phyloP scores from a whole-genome alignment of 306 rosid genomes.

The Albizia julibrissin region DNA sequence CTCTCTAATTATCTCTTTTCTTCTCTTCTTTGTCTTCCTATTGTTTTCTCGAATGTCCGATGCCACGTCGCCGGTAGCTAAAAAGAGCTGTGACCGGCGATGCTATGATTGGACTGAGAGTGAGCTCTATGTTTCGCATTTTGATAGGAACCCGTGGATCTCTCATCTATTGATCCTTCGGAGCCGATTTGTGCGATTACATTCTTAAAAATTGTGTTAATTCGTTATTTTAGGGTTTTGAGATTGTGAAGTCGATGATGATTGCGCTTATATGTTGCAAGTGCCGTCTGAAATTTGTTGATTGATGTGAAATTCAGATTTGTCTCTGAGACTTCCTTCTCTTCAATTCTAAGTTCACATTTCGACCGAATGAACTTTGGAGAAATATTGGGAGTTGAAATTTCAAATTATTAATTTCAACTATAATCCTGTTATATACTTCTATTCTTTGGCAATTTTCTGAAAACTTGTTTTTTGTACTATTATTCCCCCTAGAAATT shows the following conservation, averaged over 20 bases:
- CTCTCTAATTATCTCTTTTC: too few relatives aligned
- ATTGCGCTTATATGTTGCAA: background rate
- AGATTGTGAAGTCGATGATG: conserved; percentile 15
- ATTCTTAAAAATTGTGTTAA: background rate
- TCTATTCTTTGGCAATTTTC: too few relatives aligned
- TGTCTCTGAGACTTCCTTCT: background rate
- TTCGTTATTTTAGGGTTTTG: background rate
- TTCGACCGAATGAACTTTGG: too few relatives aligned
- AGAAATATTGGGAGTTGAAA: too few relatives aligned
- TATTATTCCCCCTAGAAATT: too few relatives aligned
- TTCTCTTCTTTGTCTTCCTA: too few relatives aligned
- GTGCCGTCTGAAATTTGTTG: conserved; percentile 8
- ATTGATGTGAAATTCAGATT: background rate
- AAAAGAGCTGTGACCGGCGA: background rate
- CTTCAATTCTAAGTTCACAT: background rate
- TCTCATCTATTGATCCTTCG: background rate
- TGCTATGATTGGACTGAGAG: conserved; percentile 16
- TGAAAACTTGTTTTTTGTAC: too few relatives aligned
- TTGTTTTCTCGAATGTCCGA: background rate
- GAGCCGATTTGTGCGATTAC: conserved; percentile 8
- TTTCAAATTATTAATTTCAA: too few relatives aligned
- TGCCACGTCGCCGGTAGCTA: conserved; percentile 4
- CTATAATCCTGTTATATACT: too few relatives aligned
- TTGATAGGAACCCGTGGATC: conserved; percentile 14
- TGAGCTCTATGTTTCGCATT: background rate